Percentiles rank a stretch among this genome's conserved stretches.
These are phyloP conservation scores for Rhazya stricta DNA, from an alignment of 257 asterid genomes.

Conservation along the genomic window DNA sequence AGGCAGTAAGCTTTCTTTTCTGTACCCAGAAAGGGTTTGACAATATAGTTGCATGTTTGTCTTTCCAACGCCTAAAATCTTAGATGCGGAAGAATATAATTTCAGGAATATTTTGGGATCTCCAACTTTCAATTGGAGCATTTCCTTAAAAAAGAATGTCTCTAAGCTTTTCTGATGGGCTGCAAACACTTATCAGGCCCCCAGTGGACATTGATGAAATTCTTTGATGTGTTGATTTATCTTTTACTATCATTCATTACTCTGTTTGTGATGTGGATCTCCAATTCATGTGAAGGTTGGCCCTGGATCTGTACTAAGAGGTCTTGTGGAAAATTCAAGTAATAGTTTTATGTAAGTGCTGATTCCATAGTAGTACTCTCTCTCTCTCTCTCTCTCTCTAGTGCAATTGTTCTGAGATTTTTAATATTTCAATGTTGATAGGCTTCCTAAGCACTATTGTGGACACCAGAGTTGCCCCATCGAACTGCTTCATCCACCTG, in stretches of 20 bases:
- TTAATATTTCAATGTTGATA: conserved; percentile 20
- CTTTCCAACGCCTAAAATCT: neutral
- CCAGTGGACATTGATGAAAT: neutral
- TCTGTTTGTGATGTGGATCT: neutral
- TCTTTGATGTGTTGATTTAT: neutral
- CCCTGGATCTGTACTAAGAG: conserved; percentile 74
- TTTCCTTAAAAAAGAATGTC: neutral
- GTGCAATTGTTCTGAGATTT: conserved; percentile 2
- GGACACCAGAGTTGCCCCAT: conserved; percentile 52
- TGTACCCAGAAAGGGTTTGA: neutral
- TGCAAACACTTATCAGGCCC: neutral
- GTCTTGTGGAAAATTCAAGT: conserved; percentile 60
- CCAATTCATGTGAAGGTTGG: conserved; percentile 56
- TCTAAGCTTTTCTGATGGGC: neutral
- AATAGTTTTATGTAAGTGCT: conserved; percentile 49
- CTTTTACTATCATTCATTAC: neutral
- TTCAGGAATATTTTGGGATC: conserved; percentile 2
- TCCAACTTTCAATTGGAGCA: neutral
- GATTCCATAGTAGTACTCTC: conserved; percentile 6
- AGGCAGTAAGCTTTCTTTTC: neutral
- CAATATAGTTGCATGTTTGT: neutral
- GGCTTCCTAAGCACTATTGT: conserved; percentile 57
- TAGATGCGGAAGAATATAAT: neutral
- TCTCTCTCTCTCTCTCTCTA: conserved; percentile 9
- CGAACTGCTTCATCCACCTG: conserved; percentile 80